Evolutionary conservation across 345 rosid genomes (phyloP), one percentile per base, ranked within the genome.

Genomic region (Lumnitzera littorea): DNA sequence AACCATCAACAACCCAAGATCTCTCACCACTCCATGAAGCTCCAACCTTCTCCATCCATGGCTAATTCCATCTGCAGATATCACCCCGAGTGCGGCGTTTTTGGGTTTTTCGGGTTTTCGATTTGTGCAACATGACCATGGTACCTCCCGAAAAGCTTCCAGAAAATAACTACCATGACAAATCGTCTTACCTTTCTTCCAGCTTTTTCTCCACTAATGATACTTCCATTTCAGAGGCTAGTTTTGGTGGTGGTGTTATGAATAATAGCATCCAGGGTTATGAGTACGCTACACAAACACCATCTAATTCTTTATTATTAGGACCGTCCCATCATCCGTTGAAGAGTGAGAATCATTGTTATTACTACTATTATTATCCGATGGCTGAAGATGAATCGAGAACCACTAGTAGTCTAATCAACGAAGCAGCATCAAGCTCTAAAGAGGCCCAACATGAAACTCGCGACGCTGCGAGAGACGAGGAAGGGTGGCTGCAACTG

Each of bases 361-460:
- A 36, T 9, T 36, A 36, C 10, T 36, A 36, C 11, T 36, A 36
- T 36, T 29, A 29, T 29, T 36, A 5, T 25, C 67, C 73, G 65
- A 86, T 88, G 97, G 98, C 91, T 3, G 92, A 88, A 71, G 89
- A 94, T 50, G 91, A 86, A 64, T 86, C 97, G 15, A 85, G 91
- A 74, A 74, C 81, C 58, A 80, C 85, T 65, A 75, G 90, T 50
- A 53, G 64, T 64, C 74, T 67, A 16, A 70, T 73, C 51, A 84
- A 84, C 24, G 81, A 23, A 27, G 66, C 75, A 0, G 77, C 78
- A 64, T 85, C 90, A 13, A 81, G 82, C 68, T 81, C 91, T 50
- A 87, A 82, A 60, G 85, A 84, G 5, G 46, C 15, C 17, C 49
- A 10, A 15, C 70, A 69, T 13, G 69, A 73, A 53, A 72, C 75